Evolutionary conservation across 345 rosid species (phyloP).

Genomic region (Geranium rotundifolium): DNA sequence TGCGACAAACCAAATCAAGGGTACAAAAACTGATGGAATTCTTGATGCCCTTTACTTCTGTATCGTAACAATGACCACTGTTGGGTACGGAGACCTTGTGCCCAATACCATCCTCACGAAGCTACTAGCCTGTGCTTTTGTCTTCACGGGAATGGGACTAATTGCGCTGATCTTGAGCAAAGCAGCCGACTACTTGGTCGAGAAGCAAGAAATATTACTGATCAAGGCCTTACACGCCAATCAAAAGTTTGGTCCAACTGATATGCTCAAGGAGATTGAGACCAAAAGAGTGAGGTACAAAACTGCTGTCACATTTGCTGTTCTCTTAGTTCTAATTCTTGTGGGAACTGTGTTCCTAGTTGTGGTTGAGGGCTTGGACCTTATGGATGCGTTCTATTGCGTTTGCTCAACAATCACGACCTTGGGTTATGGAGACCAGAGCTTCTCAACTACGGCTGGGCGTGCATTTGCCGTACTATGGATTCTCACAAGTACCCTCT

Average conservation of each 20-base stretch:
- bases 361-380: slow-evolving; percentile 30
- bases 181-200: slow-evolving; percentile 76
- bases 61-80: slow-evolving; percentile 83
- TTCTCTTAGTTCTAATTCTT: slow-evolving; percentile 33
- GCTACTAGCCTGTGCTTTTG: slow-evolving; percentile 65
- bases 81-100: slow-evolving; percentile 93
- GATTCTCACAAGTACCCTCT: slow-evolving; percentile 50
- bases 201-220: slow-evolving; percentile 74
- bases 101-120: slow-evolving; percentile 43
- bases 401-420: slow-evolving; percentile 79
- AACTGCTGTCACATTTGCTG: slow-evolving; percentile 26
- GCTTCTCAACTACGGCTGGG: slow-evolving; percentile 46
- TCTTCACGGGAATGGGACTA: slow-evolving; percentile 70
- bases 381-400: slow-evolving; percentile 61
- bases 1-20: slow-evolving; percentile 40
- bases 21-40: slow-evolving; percentile 51
- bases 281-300: slow-evolving; percentile 42
- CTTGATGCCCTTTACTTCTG: slow-evolving; percentile 70
- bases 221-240: slow-evolving; percentile 43
- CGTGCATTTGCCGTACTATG: slow-evolving; percentile 64
- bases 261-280: slow-evolving; percentile 45
- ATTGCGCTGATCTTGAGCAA: slow-evolving; percentile 47
- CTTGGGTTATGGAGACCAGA: slow-evolving; percentile 73
- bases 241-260: slow-evolving; percentile 28
- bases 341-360: slow-evolving; percentile 37